Evolutionary conservation across 73 alveolate genomes (phyloP), one percentile per base, ranked within the genome.

Genomic region (Stentor roeselii): DNA sequence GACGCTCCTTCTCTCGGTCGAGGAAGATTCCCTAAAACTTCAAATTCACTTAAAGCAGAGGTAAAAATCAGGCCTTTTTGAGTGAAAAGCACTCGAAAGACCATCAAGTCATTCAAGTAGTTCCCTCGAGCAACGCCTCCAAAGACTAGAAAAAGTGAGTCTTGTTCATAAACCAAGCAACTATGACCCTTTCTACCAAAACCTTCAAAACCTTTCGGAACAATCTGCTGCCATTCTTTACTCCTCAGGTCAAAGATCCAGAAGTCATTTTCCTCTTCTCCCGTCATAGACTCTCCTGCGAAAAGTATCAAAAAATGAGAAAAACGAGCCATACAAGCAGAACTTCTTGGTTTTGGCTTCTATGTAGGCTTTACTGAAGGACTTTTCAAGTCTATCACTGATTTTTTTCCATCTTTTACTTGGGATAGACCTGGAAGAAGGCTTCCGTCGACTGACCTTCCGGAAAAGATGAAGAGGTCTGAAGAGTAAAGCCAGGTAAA

Each of bases 111-210:
- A 67, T 67, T 67, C 27, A 30, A 34, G 37, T 67, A 67, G 15
- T 67, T 32, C 37, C 80, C 80, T 67, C 50, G 27, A 67, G n/a
- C 14, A 67, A 21, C 34, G 11, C 80, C 80, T 67, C 80, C 80
- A 30, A 34, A 21, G 14, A 67, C 41, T 0, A 67, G 3, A 15
- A 67, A 27, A 67, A 30, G 34, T 67, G n/a, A 21, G 14, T 30
- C 14, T 67, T 30, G 21, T 21, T 67, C 21, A 0, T 21, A 11
- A 32, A 67, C 0, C 1, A 11, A 27, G 41, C 80, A 67, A 1
- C 41, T 21, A 34, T 67, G 80, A 1, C 80, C 80, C 37, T 67
- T 67, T 32, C 80, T n/a, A 30, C 42, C 42, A 67, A 27, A 30
- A n/a, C 27, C 27, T 15, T 27, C 1, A 2, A 11, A 11, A 2